phyloP scores from a whole-genome alignment of 495 filamentous ascomycete species.

The Aspergillus avenaceus region DNA sequence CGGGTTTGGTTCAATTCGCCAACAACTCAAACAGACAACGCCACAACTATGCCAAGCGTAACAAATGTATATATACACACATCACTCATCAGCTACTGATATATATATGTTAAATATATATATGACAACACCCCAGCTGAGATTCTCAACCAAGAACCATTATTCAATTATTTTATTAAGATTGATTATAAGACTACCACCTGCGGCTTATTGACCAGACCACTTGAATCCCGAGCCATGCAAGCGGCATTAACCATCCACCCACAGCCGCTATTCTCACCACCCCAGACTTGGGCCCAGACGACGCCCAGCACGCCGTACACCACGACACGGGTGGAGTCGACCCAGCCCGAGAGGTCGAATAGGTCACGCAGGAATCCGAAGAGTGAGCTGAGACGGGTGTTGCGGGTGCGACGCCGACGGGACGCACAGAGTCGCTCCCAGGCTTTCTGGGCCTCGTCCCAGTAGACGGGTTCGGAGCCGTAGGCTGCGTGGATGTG shows the following conservation, averaged over 20 bases:
- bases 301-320: slow-evolving; percentile 62
- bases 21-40: background rate
- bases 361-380: slow-evolving; percentile 52
- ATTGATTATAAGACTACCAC: slow-evolving; percentile 44
- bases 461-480: slow-evolving; percentile 68
- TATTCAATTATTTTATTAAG: too few relatives aligned
- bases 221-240: slow-evolving; percentile 63
- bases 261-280: slow-evolving; percentile 48
- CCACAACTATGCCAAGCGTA: background rate
- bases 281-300: slow-evolving; percentile 69
- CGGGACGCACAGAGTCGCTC: slow-evolving; percentile 52
- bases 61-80: background rate
- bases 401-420: slow-evolving; percentile 22
- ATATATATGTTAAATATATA: background rate
- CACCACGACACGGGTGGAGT: slow-evolving; percentile 53
- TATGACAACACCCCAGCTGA: background rate
- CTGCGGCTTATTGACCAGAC: slow-evolving; percentile 59
- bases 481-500: slow-evolving; percentile 73
- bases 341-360: slow-evolving; percentile 54
- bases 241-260: slow-evolving; percentile 77
- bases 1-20: too few relatives aligned
- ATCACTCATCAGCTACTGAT: background rate
- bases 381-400: slow-evolving; percentile 21
- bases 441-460: slow-evolving; percentile 68
- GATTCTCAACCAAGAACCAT: too few relatives aligned